Evolutionary conservation across 2,329 filamentous ascomycete species (phyloP), one percentile per base, ranked within the genome.

Genomic region (Nemania sp.): DNA sequence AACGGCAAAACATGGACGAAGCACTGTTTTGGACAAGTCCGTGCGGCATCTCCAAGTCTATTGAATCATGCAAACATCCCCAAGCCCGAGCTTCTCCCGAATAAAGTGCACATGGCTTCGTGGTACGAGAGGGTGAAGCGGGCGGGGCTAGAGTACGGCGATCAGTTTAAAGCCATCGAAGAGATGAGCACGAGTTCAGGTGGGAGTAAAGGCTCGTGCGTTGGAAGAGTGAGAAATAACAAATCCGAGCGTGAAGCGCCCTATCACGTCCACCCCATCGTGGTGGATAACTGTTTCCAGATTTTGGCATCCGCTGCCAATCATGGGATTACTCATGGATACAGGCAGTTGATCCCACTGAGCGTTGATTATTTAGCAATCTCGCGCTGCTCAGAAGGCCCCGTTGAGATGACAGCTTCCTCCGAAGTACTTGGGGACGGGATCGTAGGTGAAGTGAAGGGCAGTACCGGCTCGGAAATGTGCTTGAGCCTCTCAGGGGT

Each of bases 1-100:
- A 54, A 45, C 12, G 45, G 46, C 3, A 23, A 31, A 11, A 7
- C 23, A 8, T 54, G 52, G 52, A 45, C 15, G 2, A 50, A 54
- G 31, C 45, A 54, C 20, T 44, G 45, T 26, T 36, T 15, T 8
- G 51, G 51, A 2, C 17, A 54, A 22, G 26, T 49, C 2, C 34
- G 34, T 3, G 24, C 50, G 6, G 5, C 14, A 17, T 11, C 34
- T 3, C 3, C 6, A n/a, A 12, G 12, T 14, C 8, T 3, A 3
- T 22, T 3, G 31, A 20, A 30, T 7, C 5, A 30, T 9, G 22
- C 31, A 11, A 28, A 9, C 2, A n/a, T 42, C 2, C 23, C 12
- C 4, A 12, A 23, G 11, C 26, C 26, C 26, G 15, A 20, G 12
- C 14, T 5, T 22, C 5, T 43, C 12, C 41, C 49, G 5, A 17